A percentile compares a stretch with the other conserved stretches of the same genome.
Evolutionary conservation across 208 protist species (phyloP).

Genomic region (Leishmania mexicana): DNA sequence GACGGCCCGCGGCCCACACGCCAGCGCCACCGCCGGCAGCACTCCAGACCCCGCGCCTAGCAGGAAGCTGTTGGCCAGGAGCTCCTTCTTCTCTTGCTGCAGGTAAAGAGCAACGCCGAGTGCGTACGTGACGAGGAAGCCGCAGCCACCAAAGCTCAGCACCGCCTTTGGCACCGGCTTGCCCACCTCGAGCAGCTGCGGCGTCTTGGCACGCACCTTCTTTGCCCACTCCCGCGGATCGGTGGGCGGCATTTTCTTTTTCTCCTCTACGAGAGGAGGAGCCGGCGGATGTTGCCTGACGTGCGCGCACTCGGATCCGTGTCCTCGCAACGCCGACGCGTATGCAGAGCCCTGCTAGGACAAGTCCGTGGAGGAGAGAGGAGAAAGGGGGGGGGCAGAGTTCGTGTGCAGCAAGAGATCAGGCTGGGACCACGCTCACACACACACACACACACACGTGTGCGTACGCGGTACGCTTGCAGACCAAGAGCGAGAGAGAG

Average conservation of each 20-base stretch:
- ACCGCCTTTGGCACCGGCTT: conserved; percentile 81
- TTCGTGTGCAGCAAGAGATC: neutral
- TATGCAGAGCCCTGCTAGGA: neutral
- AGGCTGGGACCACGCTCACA: neutral
- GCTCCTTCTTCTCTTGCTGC: conserved; percentile 83
- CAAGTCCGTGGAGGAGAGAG: neutral
- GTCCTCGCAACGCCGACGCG: neutral
- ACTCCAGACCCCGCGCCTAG: conserved; percentile 83
- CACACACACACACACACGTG: neutral
- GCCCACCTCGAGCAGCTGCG: conserved; percentile 82
- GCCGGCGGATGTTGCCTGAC: neutral
- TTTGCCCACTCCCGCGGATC: conserved; percentile 68
- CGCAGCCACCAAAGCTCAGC: conserved; percentile 85
- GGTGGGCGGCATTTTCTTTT: conserved; percentile 50
- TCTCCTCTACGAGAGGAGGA: neutral
- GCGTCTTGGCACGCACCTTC: conserved; percentile 84
- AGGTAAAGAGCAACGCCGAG: conserved; percentile 91
- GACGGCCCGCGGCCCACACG: conserved; percentile 66
- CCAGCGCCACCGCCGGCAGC: conserved; percentile 80
- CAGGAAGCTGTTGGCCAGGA: conserved; percentile 75
- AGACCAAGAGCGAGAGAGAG: neutral
- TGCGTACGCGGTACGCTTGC: neutral
- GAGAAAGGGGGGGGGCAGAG: neutral
- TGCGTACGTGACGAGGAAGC: conserved; percentile 86
- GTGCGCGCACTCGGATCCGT: neutral